Base-by-base conservation (phyloP, 2,329 filamentous ascomycete species). In the Botryotinia calthae region DNA sequence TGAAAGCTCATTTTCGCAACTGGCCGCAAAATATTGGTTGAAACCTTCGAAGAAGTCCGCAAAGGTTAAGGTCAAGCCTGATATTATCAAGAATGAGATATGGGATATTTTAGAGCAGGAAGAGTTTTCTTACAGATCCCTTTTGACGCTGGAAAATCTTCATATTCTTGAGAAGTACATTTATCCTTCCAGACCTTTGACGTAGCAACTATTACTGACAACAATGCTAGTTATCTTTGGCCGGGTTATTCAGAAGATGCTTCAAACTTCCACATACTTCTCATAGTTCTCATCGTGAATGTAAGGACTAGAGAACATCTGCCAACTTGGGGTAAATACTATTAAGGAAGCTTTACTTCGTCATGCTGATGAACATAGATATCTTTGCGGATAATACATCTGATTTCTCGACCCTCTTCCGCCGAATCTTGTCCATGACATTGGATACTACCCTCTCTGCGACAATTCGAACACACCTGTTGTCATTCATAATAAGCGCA, bases 21-120 rank as follows among this genome's bases (percentile, higher is more conserved):
- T 98, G 76, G 96, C 96, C 74, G 89, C 90, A 80, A 90, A 93
- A 82, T 88, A 95, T 83, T 99, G 96, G 96, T 85, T 97, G 75
- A 91, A 91, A 81, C 78, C 85, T 14, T 84, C 87, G 37, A 88
- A 86, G 80, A 89, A 87, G 80, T 78, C 87, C 42, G 82, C 87
- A 66, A 93, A 90, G 80, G 84, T 88, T 79, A 93, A 91, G 82
- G 90, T 93, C 83, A 95, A 93, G 78, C 86, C 86, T 68, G 92
- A 97, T 76, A 89, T 97, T 64, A 84, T 99, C 79, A 97, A 97
- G 84, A 88, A 89, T 77, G 90, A 93, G 79, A 90, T 99, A 73
- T 99, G 95, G 94, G 93, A 97, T 82, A 87, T 90, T 72, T 84
- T 99, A 78, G 94, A 97, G 82, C 90, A 90, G 76, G 92, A 94